Evolutionary conservation across 1,284 basidiomycete species (phyloP), one percentile per base, ranked within the genome.

Genomic region (Boletus austroedulis): DNA sequence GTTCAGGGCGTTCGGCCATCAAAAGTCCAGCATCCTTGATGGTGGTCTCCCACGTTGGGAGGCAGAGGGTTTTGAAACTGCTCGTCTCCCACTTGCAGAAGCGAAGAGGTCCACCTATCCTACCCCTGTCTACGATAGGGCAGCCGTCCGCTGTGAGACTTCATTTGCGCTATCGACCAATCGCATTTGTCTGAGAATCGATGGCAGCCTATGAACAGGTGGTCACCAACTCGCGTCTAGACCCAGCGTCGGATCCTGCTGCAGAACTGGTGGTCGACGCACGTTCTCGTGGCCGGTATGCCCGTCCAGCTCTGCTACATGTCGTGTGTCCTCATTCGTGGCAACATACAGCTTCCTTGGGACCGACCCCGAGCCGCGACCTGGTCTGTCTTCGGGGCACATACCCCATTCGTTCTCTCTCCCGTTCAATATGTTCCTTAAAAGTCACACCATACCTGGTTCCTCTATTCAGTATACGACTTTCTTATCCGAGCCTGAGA

Each of bases 11-110:
- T 94, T 95, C 71, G 91, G 92, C 9, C 95, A 98, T 72, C 73
- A 80, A 45, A 87, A 86, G 48, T 92, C 94, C 6, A 93, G 90
- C 60, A 83, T 97, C 19, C 80, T 98, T 12, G 85, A 98, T 72
- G 95, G 95, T 21, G 95, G 95, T 28, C 80, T 98, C 14, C 92
- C 92, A 21, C 78, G 84, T 38, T 98, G 94, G 92, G 80, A 86
- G 60, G 82, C 80, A 32, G 87, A 92, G 68, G 87, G 88, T 6
- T 76, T 83, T 19, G 78, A 83, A 10, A 71, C 86, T n/a, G 89
- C 89, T 57, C 73, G 73, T n/a, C 80, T 81, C 32, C 65, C 77
- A 45, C 71, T 74, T 3, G 59, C 61, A 40, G 59, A 63, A 29
- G 66, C 68, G 32, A 36, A 61, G 23, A 66, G 65, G 58, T 67